These are phyloP conservation scores for Gymnopilus junonius DNA, from an alignment of 768 basidiomycete genomes.

Conservation along the genomic window DNA sequence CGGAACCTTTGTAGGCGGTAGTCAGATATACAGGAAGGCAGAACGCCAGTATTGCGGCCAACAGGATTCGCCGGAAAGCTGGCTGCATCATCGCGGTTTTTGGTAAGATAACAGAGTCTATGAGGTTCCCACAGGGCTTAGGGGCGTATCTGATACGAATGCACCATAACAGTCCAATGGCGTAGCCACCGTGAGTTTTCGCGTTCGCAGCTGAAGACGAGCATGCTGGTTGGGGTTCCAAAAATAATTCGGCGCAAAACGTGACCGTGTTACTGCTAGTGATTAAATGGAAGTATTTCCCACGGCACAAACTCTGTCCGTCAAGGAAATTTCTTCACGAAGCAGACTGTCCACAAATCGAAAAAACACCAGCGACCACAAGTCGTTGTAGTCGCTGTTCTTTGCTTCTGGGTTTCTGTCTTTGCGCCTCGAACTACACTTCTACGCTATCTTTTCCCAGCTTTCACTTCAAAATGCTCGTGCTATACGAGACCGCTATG, in stretches of 20 bases:
- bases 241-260: neutral
- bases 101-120: neutral
- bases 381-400: constrained; percentile 21
- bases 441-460: constrained; percentile 7
- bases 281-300: constrained; percentile 21
- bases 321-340: constrained; percentile 34
- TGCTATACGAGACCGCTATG: constrained; percentile 94
- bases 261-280: neutral
- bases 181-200: neutral
- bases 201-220: neutral
- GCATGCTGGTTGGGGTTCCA: neutral
- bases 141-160: neutral
- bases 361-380: constrained; percentile 19
- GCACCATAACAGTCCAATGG: neutral
- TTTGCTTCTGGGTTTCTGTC: constrained; percentile 10
- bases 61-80: neutral
- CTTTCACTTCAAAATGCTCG: constrained; percentile 70
- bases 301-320: constrained; percentile 29
- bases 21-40: constrained; percentile 10
- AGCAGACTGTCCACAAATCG: constrained; percentile 34
- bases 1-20: constrained; percentile 7
- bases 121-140: constrained; percentile 7
- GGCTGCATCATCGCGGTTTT: constrained; percentile 8
- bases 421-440: neutral
- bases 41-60: neutral